Conservation (phyloP, 306 rosid species). For the Sicyos edulis region DNA sequence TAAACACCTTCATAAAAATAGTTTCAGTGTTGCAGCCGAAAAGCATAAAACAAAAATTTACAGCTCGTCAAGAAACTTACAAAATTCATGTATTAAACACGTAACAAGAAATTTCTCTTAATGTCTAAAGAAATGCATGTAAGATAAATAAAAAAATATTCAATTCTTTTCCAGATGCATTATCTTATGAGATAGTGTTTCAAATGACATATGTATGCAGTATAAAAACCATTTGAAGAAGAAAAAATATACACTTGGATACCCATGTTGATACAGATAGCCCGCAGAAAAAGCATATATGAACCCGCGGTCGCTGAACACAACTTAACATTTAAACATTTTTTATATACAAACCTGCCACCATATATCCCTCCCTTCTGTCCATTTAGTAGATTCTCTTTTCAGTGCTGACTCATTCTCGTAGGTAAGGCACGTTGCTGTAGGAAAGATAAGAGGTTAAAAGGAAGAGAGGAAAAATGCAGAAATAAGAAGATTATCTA, state of each 20-base stretch:
- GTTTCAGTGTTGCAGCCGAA: slow-evolving; percentile 1
- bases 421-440: slow-evolving; percentile 68
- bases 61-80: slow-evolving; percentile 10
- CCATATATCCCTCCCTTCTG: slow-evolving; percentile 81
- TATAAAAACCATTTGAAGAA: background rate
- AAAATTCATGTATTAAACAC: background rate
- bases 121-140: background rate
- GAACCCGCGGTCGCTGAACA: background rate
- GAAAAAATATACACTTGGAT: background rate
- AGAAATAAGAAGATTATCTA: slow-evolving; percentile 3
- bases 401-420: slow-evolving; percentile 59
- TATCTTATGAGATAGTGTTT: background rate
- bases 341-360: slow-evolving; percentile 77
- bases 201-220: background rate
- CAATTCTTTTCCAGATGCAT: background rate
- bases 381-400: slow-evolving; percentile 71
- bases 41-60: slow-evolving; percentile 22
- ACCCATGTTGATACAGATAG: background rate
- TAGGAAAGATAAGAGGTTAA: slow-evolving; percentile 24
- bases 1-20: slow-evolving; percentile 13
- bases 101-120: background rate
- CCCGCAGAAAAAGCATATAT: slow-evolving; percentile 12
- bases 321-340: background rate
- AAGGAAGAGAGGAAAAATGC: slow-evolving; percentile 16
- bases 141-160: background rate